Percentiles rank a stretch among this genome's conserved stretches.
These are phyloP conservation scores for Entonaema liquescens DNA, from an alignment of 495 filamentous ascomycete species.

Conservation along the genomic window DNA sequence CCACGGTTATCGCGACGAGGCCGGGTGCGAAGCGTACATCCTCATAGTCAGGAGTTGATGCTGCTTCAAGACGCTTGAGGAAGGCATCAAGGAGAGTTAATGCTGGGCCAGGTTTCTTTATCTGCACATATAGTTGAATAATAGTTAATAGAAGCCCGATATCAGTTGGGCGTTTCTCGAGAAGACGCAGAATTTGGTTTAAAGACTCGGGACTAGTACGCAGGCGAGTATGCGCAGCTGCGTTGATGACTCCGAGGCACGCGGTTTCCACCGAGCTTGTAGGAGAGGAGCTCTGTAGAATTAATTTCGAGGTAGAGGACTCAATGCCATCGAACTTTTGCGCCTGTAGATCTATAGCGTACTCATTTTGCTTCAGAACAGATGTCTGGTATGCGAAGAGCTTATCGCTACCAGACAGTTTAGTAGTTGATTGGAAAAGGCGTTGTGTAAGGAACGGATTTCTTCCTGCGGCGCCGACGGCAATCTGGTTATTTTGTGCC, in stretches of 20 bases:
- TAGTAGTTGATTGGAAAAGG: conserved; percentile 65
- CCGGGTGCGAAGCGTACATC: conserved; percentile 86
- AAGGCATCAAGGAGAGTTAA: conserved; percentile 78
- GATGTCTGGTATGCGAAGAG: conserved; percentile 81
- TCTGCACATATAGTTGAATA: conserved; percentile 81
- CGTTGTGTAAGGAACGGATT: conserved; percentile 86
- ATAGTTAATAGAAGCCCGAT: conserved; percentile 84
- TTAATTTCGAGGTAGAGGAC: conserved; percentile 67
- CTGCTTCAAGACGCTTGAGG: conserved; percentile 74
- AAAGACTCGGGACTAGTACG: conserved; percentile 72
- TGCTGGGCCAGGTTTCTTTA: conserved; percentile 78
- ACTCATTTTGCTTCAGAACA: conserved; percentile 72
- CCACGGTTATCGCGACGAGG: conserved; percentile 81
- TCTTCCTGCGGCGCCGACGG: conserved; percentile 61
- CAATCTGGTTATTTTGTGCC: conserved; percentile 79
- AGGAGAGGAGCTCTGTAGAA: conserved; percentile 60
- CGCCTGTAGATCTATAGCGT: conserved; percentile 76
- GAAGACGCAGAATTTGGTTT: conserved; percentile 75
- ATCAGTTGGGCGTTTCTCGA: conserved; percentile 81
- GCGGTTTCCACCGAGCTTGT: conserved; percentile 66
- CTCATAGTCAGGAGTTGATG: conserved; percentile 61
- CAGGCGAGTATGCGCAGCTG: conserved; percentile 76
- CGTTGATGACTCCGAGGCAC: conserved; percentile 76
- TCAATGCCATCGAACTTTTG: conserved; percentile 80
- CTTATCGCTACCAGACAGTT: conserved; percentile 69